Evolutionary conservation across 1,139 yeast genomes (phyloP).

Genomic region (Kodamaea sp.): DNA sequence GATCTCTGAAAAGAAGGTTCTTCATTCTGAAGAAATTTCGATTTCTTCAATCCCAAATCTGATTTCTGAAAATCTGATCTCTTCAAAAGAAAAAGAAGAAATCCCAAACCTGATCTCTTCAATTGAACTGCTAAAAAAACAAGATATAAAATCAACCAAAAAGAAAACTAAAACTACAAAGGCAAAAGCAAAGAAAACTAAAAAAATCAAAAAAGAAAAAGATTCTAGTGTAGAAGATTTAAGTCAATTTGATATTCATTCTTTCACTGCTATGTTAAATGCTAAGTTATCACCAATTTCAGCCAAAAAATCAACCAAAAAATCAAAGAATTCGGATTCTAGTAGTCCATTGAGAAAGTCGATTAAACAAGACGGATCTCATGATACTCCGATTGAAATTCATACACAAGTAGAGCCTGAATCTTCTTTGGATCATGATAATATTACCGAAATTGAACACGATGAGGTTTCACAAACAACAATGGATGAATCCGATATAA

Average conservation of each 20-base stretch:
- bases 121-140: background rate
- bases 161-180: conserved; percentile 5
- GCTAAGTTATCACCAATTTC: conserved; percentile 18
- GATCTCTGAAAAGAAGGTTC: no score
- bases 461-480: conserved; percentile 5
- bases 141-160: background rate
- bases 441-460: conserved; percentile 9
- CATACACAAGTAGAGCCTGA: background rate
- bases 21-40: conserved; percentile 1
- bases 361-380: background rate
- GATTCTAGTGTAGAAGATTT: conserved; percentile 3
- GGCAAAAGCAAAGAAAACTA: conserved; percentile 6
- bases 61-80: no score
- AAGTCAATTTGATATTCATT: conserved; percentile 24
- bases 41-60: no score
- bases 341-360: background rate
- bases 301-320: conserved; percentile 2
- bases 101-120: no score
- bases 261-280: conserved; percentile 26
- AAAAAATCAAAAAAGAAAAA: conserved; percentile 5
- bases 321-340: background rate
- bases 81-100: no score
- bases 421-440: conserved; percentile 9
- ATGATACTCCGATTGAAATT: background rate
- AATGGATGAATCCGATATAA: conserved; percentile 4